Evolutionary conservation across 148 eudicot genomes (phyloP).

Genomic region (Chenopodium berlandieri): DNA sequence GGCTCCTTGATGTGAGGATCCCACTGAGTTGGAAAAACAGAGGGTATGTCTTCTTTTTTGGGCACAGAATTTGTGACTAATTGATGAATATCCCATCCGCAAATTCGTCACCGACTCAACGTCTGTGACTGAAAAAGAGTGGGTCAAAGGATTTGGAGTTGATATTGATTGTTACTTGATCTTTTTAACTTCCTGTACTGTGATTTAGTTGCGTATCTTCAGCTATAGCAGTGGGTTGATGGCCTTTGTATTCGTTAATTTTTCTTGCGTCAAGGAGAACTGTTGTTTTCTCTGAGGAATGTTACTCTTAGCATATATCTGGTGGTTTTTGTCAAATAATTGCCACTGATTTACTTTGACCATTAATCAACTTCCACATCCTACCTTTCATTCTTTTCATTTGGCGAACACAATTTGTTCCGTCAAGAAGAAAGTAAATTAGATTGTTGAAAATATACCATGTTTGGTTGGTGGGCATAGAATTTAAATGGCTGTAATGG

Average conservation of each 20-base stretch:
- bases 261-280: no score
- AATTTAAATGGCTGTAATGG: no score
- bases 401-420: not conserved
- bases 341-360: not conserved
- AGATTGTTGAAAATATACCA: not conserved
- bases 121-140: not conserved
- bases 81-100: not conserved
- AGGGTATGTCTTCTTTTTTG: not conserved
- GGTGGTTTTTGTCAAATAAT: not conserved
- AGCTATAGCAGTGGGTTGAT: not conserved
- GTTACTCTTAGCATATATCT: not conserved
- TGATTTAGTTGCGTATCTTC: not conserved
- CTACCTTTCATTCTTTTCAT: not conserved
- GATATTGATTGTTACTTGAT: not conserved
- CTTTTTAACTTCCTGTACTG: not conserved
- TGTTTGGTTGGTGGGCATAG: no score
- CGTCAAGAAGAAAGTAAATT: not conserved
- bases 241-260: not conserved
- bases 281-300: not conserved
- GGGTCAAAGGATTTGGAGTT: not conserved
- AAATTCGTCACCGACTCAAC: not conserved
- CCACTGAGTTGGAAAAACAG: not conserved
- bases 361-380: not conserved
- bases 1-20: not conserved
- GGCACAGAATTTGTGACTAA: not conserved